phyloP scores from a whole-genome alignment of 768 basidiomycete species.

The Candolleomyces aberdarensis region DNA sequence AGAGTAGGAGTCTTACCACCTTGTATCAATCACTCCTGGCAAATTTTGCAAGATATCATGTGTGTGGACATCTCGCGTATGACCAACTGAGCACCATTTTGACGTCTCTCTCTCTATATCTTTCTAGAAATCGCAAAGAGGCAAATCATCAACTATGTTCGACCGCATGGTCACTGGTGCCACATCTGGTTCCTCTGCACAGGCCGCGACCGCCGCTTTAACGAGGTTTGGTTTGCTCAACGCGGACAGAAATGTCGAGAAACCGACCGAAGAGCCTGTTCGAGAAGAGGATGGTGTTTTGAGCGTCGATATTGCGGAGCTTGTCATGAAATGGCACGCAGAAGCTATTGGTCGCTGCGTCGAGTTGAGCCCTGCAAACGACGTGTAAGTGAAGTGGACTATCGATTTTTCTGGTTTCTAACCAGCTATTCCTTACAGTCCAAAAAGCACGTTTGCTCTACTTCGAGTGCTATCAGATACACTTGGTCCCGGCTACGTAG shows the following conservation, averaged over 20 bases:
- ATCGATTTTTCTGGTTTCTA: background rate
- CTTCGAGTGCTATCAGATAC: constrained; percentile 84
- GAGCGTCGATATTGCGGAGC: constrained; percentile 74
- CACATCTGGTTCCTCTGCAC: constrained; percentile 67
- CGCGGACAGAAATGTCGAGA: constrained; percentile 47
- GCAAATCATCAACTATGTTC: constrained; percentile 70
- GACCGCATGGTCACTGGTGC: constrained; percentile 85
- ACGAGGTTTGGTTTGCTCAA: constrained; percentile 88
- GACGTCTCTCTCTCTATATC: constrained; percentile 2
- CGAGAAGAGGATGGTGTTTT: constrained; percentile 82
- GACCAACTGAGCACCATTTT: background rate
- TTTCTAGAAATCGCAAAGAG: constrained; percentile 60
- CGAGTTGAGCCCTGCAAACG: constrained; percentile 76
- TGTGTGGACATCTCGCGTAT: constrained; percentile 32
- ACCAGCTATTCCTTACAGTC: constrained; percentile 42
- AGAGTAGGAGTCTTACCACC: constrained; percentile 77
- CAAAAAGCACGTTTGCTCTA: constrained; percentile 84
- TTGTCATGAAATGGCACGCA: constrained; percentile 96
- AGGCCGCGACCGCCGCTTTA: constrained; percentile 77
- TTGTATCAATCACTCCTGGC: constrained; percentile 73
- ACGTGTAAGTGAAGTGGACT: constrained; percentile 61
- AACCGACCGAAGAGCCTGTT: constrained; percentile 61
- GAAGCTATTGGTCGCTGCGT: constrained; percentile 94
- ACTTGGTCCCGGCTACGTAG: constrained; percentile 80
- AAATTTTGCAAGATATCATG: constrained; percentile 87